Percentiles rank a stretch among this genome's conserved stretches.
phyloP scores from a whole-genome alignment of 768 basidiomycete species.

The Lactarius evosmus region DNA sequence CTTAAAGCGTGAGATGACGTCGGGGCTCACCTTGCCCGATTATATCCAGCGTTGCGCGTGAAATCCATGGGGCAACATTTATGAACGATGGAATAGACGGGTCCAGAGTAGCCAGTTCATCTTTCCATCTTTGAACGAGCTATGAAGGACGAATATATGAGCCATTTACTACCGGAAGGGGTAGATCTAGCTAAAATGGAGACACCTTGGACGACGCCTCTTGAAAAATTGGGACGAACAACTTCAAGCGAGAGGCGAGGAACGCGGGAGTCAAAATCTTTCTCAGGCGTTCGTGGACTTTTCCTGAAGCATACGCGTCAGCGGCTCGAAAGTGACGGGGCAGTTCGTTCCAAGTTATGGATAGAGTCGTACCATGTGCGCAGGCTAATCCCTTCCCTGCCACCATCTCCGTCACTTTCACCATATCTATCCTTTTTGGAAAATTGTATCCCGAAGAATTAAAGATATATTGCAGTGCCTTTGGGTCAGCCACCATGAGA shows the following conservation, averaged over 20 bases:
- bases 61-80: conserved; percentile 29
- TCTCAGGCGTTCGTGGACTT: conserved; percentile 29
- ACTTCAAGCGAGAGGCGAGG: conserved; percentile 28
- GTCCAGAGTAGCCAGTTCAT: conserved; percentile 19
- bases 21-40: conserved; percentile 30
- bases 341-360: neutral
- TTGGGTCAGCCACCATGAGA: conserved; percentile 3
- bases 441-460: conserved; percentile 34
- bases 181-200: neutral
- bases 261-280: conserved; percentile 32
- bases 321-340: neutral
- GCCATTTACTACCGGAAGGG: neutral
- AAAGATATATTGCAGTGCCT: conserved; percentile 34
- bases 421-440: conserved; percentile 19
- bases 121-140: conserved; percentile 32
- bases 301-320: conserved; percentile 12
- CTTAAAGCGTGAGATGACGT: neutral
- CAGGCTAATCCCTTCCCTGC: conserved; percentile 25
- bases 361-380: conserved; percentile 23
- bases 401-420: conserved; percentile 28
- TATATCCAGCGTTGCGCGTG: conserved; percentile 31
- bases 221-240: conserved; percentile 31
- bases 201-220: conserved; percentile 27
- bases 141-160: neutral
- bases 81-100: conserved; percentile 7